Base-by-base conservation (phyloP, 495 filamentous ascomycete genomes). In the Penicillium flavigenum region DNA sequence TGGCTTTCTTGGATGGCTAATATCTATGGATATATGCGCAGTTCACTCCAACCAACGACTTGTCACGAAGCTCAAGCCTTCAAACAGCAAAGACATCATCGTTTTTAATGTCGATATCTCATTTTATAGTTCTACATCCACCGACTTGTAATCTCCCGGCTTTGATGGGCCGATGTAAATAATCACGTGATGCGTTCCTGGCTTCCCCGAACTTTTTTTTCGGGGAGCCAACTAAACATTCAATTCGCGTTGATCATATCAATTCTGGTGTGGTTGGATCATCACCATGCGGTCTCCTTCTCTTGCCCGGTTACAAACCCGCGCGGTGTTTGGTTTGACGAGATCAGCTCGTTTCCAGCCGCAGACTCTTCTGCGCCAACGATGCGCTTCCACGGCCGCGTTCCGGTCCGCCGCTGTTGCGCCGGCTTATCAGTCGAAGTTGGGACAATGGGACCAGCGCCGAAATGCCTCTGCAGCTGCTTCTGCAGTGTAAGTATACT, bases 121-220 rank as follows among this genome's bases (percentile, higher is more conserved):
- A 39, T 17, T 39, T 16, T 27, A 39, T 29, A 8, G 12, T 22
- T 14, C 41, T 17, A 5, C 8, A 24, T 12, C 4, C 29, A 36
- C 17, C 31, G 20, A 48, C 19, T 58, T 31, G 57, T 63, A 68
- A 70, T 68, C 20, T 47, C 41, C 47, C 39, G 48, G 42, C 27
- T 54, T 51, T 67, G 62, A 67, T 44, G 59, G 58, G 58, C 60
- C 54, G 55, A 26, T 29, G 24, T 36, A 43, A 53, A 44, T 42
- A 24, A 29, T 70, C 76, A 79, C 76, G 76, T 79, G 76, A 62
- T 24, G 26, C 51, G 76, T 77, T 59, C 72, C 76, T 78, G 73
- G 68, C 62, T 70, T 76, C 70, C 71, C 74, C 71, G 69, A 76
- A 74, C 72, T 72, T 78, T 78, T 78, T 78, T 76, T 77, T 74